Conservation (phyloP, 2,329 filamentous ascomycete species). For the Ceratocystis diversiconidia region DNA sequence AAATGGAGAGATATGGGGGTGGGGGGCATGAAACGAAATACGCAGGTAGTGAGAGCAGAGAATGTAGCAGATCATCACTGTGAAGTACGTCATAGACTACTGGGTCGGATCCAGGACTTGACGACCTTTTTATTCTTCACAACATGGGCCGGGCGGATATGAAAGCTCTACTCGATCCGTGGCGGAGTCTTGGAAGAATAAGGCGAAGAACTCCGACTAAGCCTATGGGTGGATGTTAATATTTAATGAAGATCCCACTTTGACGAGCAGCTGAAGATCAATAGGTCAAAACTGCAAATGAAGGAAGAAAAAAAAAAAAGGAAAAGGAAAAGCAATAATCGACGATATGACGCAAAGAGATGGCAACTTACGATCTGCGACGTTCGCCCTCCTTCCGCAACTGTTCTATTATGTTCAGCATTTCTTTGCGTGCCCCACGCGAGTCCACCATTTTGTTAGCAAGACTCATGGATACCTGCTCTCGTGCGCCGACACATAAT, state of each 20-base stretch:
- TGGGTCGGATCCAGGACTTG: not conserved
- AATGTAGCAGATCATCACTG: not conserved
- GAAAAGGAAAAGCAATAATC: no score
- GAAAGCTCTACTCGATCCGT: constrained; percentile 28
- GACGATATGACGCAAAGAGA: not conserved
- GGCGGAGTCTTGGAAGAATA: constrained; percentile 28
- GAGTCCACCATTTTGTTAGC: constrained; percentile 73
- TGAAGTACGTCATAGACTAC: not conserved
- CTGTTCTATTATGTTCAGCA: constrained; percentile 75
- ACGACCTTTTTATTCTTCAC: not conserved
- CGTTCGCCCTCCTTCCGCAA: constrained; percentile 78
- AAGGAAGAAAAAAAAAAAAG: not conserved
- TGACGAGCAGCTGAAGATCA: not conserved
- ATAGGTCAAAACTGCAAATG: not conserved
- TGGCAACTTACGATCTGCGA: constrained; percentile 55
- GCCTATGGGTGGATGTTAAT: not conserved
- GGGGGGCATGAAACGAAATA: not conserved
- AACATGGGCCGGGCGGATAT: constrained; percentile 1
- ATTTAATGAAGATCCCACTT: not conserved
- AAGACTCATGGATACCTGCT: constrained; percentile 93
- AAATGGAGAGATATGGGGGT: not conserved
- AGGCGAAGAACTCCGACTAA: constrained; percentile 19
- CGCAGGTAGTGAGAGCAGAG: not conserved
- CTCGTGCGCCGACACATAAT: constrained; percentile 59
- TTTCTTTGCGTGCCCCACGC: constrained; percentile 68